Conservation (phyloP, 108 stramenopile genomes). For the Stephanodiscus minutulus region DNA sequence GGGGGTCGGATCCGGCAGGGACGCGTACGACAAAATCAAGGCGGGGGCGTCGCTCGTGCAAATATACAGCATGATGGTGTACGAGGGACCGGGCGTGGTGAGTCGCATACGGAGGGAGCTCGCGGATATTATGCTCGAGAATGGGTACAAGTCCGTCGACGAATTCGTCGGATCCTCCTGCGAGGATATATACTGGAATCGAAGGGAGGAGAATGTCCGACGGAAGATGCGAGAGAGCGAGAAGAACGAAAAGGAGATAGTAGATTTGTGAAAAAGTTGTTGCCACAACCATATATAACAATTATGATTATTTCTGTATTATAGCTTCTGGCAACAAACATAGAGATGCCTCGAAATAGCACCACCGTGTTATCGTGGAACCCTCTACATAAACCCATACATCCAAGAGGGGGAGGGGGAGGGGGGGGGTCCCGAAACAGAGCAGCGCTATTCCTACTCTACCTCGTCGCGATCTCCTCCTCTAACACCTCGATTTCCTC, state of each 20-base stretch:
- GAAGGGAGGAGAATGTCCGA: constrained; percentile 38
- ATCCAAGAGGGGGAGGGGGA: background rate
- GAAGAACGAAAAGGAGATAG: constrained; percentile 14
- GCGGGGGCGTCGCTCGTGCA: constrained; percentile 94
- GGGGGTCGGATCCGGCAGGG: constrained; percentile 80
- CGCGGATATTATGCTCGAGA: constrained; percentile 59
- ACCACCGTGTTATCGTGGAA: background rate
- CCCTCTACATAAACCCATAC: background rate
- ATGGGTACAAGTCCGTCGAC: constrained; percentile 59
- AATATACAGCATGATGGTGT: constrained; percentile 90
- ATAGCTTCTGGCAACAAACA: background rate
- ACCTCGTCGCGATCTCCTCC: background rate
- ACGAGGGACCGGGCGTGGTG: constrained; percentile 88
- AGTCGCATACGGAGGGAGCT: constrained; percentile 70
- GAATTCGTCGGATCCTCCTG: constrained; percentile 75
- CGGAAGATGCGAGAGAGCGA: constrained; percentile 23
- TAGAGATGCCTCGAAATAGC: background rate
- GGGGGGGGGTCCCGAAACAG: background rate
- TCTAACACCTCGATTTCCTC: constrained; percentile 7
- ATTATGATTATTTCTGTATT: background rate
- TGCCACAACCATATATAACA: background rate
- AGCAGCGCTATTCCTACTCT: background rate
- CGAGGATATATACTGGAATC: constrained; percentile 74
- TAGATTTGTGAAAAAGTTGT: constrained; percentile 28
- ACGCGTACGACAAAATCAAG: constrained; percentile 91